Conservation (phyloP, 2,329 filamentous ascomycete genomes). For the Trichoderma sp. region DNA sequence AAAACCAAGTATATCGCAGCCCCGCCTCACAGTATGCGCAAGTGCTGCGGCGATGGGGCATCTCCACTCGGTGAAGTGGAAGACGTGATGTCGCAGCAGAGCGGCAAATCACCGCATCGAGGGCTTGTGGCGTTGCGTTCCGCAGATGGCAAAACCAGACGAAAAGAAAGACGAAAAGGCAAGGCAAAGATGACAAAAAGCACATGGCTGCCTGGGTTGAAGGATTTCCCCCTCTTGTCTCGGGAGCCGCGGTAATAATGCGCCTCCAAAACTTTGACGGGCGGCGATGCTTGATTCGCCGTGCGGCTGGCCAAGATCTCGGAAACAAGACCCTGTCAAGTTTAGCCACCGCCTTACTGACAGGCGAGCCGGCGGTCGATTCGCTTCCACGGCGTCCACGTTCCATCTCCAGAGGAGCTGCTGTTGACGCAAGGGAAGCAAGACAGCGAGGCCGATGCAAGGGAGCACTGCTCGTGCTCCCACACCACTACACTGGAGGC, state of each 20-base stretch:
- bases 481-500: neutral
- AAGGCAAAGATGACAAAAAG: neutral
- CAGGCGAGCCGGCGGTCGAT: constrained; percentile 1
- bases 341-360: constrained; percentile 19
- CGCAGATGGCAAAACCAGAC: neutral
- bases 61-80: constrained; percentile 8
- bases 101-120: neutral
- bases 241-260: constrained; percentile 23
- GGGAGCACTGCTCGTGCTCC: neutral
- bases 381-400: constrained; percentile 19
- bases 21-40: constrained; percentile 20
- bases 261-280: constrained; percentile 12
- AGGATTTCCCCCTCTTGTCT: constrained; percentile 12
- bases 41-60: neutral
- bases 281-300: constrained; percentile 21
- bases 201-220: neutral
- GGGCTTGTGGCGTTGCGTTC: constrained; percentile 1
- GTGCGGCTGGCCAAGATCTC: constrained; percentile 17
- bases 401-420: neutral
- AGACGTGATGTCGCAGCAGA: neutral
- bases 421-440: neutral
- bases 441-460: neutral
- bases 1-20: neutral
- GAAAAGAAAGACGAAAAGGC: neutral
- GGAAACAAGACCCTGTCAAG: constrained; percentile 15